Conservation (phyloP, 164 flowering plant genomes). For the Annona squamosa region DNA sequence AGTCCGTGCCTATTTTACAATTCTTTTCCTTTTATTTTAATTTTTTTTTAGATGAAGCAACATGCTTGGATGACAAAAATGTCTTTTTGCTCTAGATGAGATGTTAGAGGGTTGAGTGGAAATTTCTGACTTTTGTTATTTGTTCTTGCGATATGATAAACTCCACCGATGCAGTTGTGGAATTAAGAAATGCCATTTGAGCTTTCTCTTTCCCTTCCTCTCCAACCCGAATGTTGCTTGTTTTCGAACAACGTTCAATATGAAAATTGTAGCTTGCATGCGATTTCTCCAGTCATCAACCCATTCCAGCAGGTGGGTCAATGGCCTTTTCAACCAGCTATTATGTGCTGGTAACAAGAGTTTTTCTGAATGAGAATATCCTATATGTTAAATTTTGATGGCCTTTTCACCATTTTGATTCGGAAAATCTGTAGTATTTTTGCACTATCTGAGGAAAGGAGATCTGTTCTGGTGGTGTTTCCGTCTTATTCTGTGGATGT, state of each 20-base stretch:
- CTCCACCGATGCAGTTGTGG: not conserved
- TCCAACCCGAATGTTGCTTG: not conserved
- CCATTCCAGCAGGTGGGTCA: not conserved
- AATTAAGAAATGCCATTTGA: not conserved
- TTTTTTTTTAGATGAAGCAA: not conserved
- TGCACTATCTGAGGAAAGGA: not conserved
- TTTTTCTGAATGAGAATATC: no score
- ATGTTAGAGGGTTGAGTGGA: not conserved
- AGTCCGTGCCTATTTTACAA: no score
- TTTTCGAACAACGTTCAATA: not conserved
- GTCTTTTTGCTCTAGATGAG: not conserved
- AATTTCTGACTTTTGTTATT: not conserved
- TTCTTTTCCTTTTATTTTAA: no score
- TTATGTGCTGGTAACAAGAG: not conserved
- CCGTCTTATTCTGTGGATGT: not conserved
- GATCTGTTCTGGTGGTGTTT: not conserved
- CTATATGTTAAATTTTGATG: no score
- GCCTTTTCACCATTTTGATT: no score
- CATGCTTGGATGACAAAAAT: not conserved
- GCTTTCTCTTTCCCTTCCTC: not conserved
- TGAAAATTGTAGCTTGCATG: not conserved
- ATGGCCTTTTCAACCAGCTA: not conserved
- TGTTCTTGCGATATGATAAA: not conserved
- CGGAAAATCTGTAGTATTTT: no score
- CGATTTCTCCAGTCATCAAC: not conserved